phyloP scores from a whole-genome alignment of 768 basidiomycete species.

The Bullera alba region DNA sequence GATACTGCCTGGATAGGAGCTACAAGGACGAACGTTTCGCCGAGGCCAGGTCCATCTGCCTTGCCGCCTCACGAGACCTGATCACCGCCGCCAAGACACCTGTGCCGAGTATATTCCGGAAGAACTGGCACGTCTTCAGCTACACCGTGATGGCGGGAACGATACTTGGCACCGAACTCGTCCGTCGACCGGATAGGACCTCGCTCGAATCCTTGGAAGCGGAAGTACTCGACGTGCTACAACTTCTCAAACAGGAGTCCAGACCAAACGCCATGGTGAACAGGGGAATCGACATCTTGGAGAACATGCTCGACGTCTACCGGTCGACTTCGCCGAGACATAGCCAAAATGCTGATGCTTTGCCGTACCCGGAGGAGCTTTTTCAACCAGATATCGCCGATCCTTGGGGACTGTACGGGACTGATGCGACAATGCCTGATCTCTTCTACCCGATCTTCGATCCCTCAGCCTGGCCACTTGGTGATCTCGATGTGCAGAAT shows the following conservation, averaged over 20 bases:
- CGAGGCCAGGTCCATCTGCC: constrained; percentile 9
- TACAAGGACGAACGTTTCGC: constrained; percentile 12
- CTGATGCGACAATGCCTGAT: too few relatives aligned
- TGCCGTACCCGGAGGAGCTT: too few relatives aligned
- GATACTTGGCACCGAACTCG: constrained; percentile 11
- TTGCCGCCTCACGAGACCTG: constrained; percentile 8
- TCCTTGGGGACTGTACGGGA: too few relatives aligned
- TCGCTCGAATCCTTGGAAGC: background rate
- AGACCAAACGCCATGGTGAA: constrained; percentile 10
- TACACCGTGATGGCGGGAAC: constrained; percentile 12
- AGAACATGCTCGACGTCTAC: constrained; percentile 11
- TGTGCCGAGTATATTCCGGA: constrained; percentile 14
- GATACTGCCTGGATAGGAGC: constrained; percentile 9
- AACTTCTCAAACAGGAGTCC: background rate
- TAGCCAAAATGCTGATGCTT: too few relatives aligned
- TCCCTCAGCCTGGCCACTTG: too few relatives aligned
- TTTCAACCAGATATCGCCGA: too few relatives aligned
- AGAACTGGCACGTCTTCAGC: constrained; percentile 18
- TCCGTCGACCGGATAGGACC: background rate
- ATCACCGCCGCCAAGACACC: constrained; percentile 2
- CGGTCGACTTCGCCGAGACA: too few relatives aligned
- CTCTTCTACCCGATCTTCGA: too few relatives aligned
- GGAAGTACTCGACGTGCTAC: constrained; percentile 7
- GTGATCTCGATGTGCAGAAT: too few relatives aligned
- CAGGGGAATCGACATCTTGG: constrained; percentile 9